These are phyloP conservation scores for Dendrobium nobile DNA, from an alignment of 106 monocot genomes.

Conservation along the genomic window DNA sequence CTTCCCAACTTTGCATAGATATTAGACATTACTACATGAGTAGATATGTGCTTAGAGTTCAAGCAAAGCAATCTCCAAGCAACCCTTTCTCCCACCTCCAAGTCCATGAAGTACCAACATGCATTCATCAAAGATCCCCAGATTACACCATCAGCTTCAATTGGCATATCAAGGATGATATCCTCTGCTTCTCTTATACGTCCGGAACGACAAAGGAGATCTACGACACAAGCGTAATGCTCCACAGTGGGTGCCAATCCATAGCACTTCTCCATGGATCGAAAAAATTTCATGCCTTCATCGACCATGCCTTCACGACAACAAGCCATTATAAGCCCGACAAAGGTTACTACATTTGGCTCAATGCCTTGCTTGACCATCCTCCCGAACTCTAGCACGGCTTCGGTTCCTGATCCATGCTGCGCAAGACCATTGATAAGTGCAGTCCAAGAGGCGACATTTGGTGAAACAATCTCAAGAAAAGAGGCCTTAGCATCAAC, in stretches of 20 bases:
- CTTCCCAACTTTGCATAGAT: constrained; percentile 31
- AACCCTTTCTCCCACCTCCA: constrained; percentile 33
- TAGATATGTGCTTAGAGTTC: constrained; percentile 20
- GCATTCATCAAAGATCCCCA: constrained; percentile 34
- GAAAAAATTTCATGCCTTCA: constrained; percentile 22
- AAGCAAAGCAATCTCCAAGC: constrained; percentile 24
- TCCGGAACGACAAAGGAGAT: constrained; percentile 29
- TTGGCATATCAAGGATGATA: constrained; percentile 21
- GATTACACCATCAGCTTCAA: constrained; percentile 21
- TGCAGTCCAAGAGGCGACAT: constrained; percentile 42
- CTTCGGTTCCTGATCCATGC: constrained; percentile 17
- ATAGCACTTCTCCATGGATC: constrained; percentile 20
- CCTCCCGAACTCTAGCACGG: constrained; percentile 23
- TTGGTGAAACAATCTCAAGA: constrained; percentile 17
- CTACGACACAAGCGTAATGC: constrained; percentile 29
- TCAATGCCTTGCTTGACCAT: constrained; percentile 21
- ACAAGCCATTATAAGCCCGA: constrained; percentile 27
- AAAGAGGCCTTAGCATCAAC: constrained; percentile 17
- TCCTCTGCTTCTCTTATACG: constrained; percentile 21
- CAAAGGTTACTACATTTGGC: constrained; percentile 31
- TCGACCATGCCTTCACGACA: constrained; percentile 24
- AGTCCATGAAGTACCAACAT: constrained; percentile 29
- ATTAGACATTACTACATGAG: constrained; percentile 30
- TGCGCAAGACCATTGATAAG: constrained; percentile 30
- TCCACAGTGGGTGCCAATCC: constrained; percentile 25